Base-by-base conservation (phyloP, 2,329 filamentous ascomycete species). In the Cladosporium phlei region DNA sequence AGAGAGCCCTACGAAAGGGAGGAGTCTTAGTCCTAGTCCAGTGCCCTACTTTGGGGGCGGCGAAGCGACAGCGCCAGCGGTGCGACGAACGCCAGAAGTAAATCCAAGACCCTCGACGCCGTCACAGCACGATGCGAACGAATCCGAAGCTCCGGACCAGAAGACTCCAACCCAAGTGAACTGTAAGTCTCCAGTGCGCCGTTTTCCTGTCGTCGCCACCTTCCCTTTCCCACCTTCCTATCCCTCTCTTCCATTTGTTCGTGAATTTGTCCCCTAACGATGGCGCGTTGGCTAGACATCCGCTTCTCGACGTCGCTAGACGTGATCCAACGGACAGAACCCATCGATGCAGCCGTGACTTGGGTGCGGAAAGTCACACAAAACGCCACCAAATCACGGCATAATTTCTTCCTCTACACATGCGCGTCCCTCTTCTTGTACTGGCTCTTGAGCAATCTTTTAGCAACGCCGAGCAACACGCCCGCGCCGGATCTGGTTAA, bases 401-500 rank as follows among this genome's bases (percentile, higher is more conserved):
- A 76, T 27, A 87, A 82, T 42, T 72, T 86, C 8, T 62, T 88
- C 19, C 64, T 79, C 40, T 83, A 84, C 7, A 55, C 83, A 3
- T 46, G 86, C 14, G 65, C 84, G 42, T 71, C 77, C 3, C 59
- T 93, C 5, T 52, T 93, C 22, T 80, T 83, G 9, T 74, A 88
- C 58, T 72, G 80, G 6, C 70, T 83, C 17, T 65, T 87, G 56
- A 79, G 82, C 51, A 75, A 79, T 8, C 69, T 94, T 12, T 79
- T 87, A 42, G 76, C 85, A 49, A 86, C 88, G 9, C 83, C 81
- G 22, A 66, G 73, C 4, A 75, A 78, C 28, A 81, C 75, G 10
- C 79, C 86, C 1, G 83, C 86, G 2, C 88, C 88, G 0, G 90
- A 96, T 63, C 76, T 97, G 12, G 85, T 95, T 62, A 95, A 95